These are phyloP conservation scores for Oidium heveae DNA, from an alignment of 2,329 filamentous ascomycete genomes.

Conservation along the genomic window DNA sequence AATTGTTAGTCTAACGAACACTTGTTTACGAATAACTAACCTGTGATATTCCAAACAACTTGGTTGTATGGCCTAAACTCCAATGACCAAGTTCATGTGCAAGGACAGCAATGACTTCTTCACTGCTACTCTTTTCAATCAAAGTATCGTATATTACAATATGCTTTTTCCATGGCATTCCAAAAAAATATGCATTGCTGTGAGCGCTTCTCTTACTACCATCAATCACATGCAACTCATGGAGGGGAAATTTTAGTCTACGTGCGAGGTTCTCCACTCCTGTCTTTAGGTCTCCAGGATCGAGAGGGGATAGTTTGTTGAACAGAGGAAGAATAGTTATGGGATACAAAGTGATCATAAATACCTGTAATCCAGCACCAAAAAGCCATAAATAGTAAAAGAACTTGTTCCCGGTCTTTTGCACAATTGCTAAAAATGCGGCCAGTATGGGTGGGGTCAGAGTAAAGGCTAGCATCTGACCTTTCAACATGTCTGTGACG, in stretches of 20 bases:
- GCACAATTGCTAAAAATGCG: slow-evolving; percentile 79
- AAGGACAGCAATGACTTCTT: slow-evolving; percentile 85
- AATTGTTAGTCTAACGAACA: too few species aligned
- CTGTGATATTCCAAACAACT: slow-evolving; percentile 67
- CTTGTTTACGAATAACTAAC: slow-evolving; percentile 18
- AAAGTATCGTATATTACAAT: slow-evolving; percentile 98
- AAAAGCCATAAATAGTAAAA: slow-evolving; percentile 98
- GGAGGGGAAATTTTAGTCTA: slow-evolving; percentile 71
- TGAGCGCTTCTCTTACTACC: slow-evolving; percentile 72
- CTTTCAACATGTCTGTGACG: slow-evolving; percentile 76
- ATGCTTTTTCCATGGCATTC: slow-evolving; percentile 97
- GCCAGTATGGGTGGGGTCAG: slow-evolving; percentile 73
- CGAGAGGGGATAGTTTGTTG: slow-evolving; percentile 28
- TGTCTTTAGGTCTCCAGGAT: slow-evolving; percentile 68
- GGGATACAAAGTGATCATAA: slow-evolving; percentile 56
- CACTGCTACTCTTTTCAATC: slow-evolving; percentile 76
- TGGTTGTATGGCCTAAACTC: slow-evolving; percentile 85
- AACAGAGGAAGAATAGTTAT: slow-evolving; percentile 2
- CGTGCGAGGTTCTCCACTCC: slow-evolving; percentile 64
- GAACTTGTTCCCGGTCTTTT: slow-evolving; percentile 80
- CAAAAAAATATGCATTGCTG: slow-evolving; percentile 89
- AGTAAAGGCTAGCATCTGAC: slow-evolving; percentile 53
- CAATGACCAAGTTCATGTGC: slow-evolving; percentile 95
- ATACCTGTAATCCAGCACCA: slow-evolving; percentile 66
- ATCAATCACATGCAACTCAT: slow-evolving; percentile 85